These are phyloP conservation scores for Eucalyptus erythrocorys DNA, from an alignment of 345 rosid genomes.

Conservation along the genomic window DNA sequence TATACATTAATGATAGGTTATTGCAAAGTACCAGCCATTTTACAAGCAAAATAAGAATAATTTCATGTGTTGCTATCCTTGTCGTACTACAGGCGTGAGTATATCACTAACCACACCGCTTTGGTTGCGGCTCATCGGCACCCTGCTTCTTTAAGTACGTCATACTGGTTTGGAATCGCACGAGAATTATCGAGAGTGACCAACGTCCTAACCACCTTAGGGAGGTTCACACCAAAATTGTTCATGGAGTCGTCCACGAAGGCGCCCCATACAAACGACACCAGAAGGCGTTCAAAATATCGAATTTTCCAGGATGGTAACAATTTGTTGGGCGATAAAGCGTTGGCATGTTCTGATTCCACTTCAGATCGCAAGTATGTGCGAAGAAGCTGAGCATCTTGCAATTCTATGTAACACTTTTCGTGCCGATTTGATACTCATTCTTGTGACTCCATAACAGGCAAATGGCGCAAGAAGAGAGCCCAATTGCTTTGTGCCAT, in stretches of 20 bases:
- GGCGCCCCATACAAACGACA: neutral
- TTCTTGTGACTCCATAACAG: neutral
- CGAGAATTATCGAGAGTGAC: neutral
- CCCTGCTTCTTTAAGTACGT: neutral
- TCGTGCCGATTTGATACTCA: neutral
- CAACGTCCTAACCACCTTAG: neutral
- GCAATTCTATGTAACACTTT: neutral
- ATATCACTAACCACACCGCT: neutral
- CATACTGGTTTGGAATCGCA: neutral
- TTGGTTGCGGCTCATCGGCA: neutral
- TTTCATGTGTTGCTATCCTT: neutral
- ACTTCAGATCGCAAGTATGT: neutral
- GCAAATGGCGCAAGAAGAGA: neutral
- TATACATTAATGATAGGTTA: neutral
- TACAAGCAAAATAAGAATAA: neutral
- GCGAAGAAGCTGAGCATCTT: neutral
- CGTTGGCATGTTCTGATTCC: neutral
- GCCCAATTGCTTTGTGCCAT: neutral
- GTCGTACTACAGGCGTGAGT: neutral
- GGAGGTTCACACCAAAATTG: neutral
- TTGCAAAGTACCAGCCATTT: neutral
- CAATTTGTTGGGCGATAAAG: neutral
- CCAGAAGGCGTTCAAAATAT: neutral
- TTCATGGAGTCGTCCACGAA: neutral
- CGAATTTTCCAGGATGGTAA: neutral